A percentile compares a stretch with the other conserved stretches of the same genome.
Evolutionary conservation across 176 grass and related monocot species (phyloP).

Genomic region (Avena atlantica): DNA sequence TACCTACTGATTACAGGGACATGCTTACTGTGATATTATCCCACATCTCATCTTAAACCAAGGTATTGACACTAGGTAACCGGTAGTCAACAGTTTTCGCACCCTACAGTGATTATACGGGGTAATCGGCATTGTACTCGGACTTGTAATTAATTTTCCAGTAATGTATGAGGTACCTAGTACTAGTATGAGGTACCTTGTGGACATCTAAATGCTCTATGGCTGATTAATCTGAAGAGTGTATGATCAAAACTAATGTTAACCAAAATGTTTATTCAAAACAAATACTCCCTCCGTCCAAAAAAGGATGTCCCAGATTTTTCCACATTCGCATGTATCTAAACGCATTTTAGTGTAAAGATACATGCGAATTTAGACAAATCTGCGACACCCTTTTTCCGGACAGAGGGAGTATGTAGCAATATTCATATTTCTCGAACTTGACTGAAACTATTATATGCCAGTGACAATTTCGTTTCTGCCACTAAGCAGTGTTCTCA

Average conservation of each 20-base stretch:
- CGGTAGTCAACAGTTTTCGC: background rate
- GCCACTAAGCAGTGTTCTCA: background rate
- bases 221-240: background rate
- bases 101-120: background rate
- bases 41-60: slow-evolving; percentile 20
- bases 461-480: background rate
- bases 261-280: background rate
- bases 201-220: background rate
- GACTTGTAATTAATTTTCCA: background rate
- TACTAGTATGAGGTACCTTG: background rate
- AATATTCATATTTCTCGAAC: background rate
- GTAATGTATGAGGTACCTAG: background rate
- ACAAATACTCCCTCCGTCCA: background rate
- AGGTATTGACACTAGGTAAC: slow-evolving; percentile 1
- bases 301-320: no score
- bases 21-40: background rate
- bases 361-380: no score
- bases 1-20: slow-evolving; percentile 1
- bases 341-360: no score
- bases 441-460: background rate
- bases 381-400: no score
- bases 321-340: no score
- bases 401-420: background rate
- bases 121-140: background rate
- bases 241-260: background rate